Percentiles rank a stretch among this genome's conserved stretches.
Conservation (phyloP, 495 filamentous ascomycete species). For the Daldinia bambusicola region DNA sequence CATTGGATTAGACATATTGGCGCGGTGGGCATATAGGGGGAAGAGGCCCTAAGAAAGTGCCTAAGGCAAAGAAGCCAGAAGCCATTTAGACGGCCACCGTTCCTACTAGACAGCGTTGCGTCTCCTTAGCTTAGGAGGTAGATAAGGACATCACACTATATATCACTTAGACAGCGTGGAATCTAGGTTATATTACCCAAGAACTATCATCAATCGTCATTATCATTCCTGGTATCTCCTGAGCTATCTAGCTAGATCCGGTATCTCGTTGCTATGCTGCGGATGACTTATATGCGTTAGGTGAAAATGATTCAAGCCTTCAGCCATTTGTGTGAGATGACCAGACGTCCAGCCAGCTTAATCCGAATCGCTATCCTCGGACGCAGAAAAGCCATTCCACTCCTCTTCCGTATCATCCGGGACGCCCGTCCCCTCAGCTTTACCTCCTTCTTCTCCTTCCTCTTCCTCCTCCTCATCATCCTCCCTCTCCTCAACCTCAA, state of each 20-base stretch:
- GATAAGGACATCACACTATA: too few species aligned
- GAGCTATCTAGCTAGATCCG: neutral
- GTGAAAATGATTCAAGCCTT: neutral
- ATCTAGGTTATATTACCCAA: neutral
- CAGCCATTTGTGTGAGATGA: too few species aligned
- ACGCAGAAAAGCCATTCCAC: conserved; percentile 59
- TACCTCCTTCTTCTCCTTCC: conserved; percentile 21
- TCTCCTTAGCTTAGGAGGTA: too few species aligned
- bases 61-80: too few species aligned
- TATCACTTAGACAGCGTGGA: neutral
- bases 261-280: neutral
- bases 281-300: neutral
- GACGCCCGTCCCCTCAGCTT: conserved; percentile 21
- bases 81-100: too few species aligned
- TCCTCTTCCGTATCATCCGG: conserved; percentile 58
- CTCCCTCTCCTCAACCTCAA: conserved; percentile 63
- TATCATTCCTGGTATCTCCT: neutral
- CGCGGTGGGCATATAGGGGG: too few species aligned
- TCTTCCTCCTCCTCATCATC: conserved; percentile 52
- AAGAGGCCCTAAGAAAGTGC: too few species aligned
- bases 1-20: too few species aligned
- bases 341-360: conserved; percentile 19
- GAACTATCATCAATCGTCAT: neutral
- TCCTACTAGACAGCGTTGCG: too few species aligned
- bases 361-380: conserved; percentile 57